Percentiles rank a stretch among this genome's conserved stretches.
Evolutionary conservation across 2,329 filamentous ascomycete genomes (phyloP).

Genomic region (Fusarium sp.): DNA sequence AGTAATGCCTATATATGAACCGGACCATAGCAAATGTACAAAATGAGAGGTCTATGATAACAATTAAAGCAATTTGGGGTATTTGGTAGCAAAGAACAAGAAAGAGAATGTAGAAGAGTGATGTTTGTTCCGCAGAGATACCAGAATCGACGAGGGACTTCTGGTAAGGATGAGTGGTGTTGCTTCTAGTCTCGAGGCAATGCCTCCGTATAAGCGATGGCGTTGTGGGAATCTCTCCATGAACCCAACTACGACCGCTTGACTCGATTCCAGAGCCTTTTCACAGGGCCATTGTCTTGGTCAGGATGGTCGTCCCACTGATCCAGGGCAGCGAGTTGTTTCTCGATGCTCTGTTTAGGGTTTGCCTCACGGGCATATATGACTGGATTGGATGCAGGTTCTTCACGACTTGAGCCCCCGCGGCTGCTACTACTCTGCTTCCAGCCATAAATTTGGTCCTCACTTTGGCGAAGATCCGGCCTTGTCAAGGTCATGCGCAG

Average conservation of each 20-base stretch:
- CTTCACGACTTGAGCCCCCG: slow-evolving; percentile 61
- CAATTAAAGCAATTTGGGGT: slow-evolving; percentile 45
- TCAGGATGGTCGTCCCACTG: slow-evolving; percentile 56
- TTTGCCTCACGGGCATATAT: slow-evolving; percentile 53
- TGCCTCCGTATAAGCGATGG: not conserved
- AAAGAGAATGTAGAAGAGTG: slow-evolving; percentile 18
- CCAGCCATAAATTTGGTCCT: slow-evolving; percentile 81
- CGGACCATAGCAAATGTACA: slow-evolving; percentile 13
- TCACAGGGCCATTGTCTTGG: slow-evolving; percentile 69
- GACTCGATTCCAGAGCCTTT: slow-evolving; percentile 76
- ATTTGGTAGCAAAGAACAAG: slow-evolving; percentile 39
- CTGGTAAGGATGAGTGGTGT: not conserved
- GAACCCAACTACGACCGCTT: slow-evolving; percentile 57
- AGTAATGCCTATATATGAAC: slow-evolving; percentile 22
- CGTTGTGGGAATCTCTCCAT: not conserved
- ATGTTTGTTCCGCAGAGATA: slow-evolving; percentile 11
- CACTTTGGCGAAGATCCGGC: slow-evolving; percentile 84
- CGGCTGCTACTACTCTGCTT: slow-evolving; percentile 60
- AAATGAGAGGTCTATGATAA: slow-evolving; percentile 26
- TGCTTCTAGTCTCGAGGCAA: not conserved
- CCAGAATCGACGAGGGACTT: slow-evolving; percentile 6
- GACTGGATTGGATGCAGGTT: slow-evolving; percentile 43
- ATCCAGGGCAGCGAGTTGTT: slow-evolving; percentile 68
- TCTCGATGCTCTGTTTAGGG: slow-evolving; percentile 69
- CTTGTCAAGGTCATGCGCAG: slow-evolving; percentile 95